These are phyloP conservation scores for Clonostachys chloroleuca DNA, from an alignment of 2,329 filamentous ascomycete genomes.

Conservation along the genomic window DNA sequence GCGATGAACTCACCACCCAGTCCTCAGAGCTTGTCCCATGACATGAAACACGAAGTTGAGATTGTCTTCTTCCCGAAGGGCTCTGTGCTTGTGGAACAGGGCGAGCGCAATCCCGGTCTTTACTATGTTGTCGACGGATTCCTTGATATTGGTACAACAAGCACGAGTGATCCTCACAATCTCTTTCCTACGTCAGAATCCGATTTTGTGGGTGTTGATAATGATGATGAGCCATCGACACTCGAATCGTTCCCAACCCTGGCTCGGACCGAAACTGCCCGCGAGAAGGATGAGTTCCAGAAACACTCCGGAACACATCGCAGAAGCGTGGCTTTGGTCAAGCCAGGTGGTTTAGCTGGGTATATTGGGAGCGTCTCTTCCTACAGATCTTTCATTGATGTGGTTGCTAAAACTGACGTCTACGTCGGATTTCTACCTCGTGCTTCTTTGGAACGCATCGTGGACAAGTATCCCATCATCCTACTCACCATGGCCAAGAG, in stretches of 20 bases:
- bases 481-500: conserved; percentile 94
- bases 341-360: conserved; percentile 88
- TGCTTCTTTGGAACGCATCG: conserved; percentile 81
- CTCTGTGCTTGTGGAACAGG: conserved; percentile 91
- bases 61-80: conserved; percentile 97
- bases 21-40: conserved; percentile 63
- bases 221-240: conserved; percentile 10
- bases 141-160: conserved; percentile 83
- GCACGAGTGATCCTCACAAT: conserved; percentile 14
- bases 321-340: conserved; percentile 83
- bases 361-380: conserved; percentile 94
- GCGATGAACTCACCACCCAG: conserved; percentile 59
- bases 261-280: conserved; percentile 15
- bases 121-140: conserved; percentile 99
- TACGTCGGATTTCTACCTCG: conserved; percentile 94
- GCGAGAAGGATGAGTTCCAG: conserved; percentile 26
- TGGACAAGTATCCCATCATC: conserved; percentile 88
- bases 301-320: conserved; percentile 36
- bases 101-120: conserved; percentile 90
- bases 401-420: conserved; percentile 95
- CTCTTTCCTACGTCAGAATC: conserved; percentile 18
- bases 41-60: conserved; percentile 88
- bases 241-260: conserved; percentile 18
- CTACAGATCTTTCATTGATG: conserved; percentile 93
- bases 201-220: neutral